Conservation (phyloP, 176 grass and related monocot species). For the Rhynchospora breviuscula region DNA sequence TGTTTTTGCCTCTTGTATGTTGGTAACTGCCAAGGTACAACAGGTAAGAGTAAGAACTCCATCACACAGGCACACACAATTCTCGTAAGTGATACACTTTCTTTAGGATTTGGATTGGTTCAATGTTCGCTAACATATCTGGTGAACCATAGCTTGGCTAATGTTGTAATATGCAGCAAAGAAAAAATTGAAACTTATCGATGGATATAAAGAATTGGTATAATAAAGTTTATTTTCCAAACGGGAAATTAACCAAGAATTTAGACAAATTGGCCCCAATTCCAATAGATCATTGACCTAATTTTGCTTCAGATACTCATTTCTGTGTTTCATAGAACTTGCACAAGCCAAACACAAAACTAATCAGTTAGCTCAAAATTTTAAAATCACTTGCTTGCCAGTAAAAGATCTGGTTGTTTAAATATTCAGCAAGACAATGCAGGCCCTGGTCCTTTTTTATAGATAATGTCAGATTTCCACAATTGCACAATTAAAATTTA, state of each 20-base stretch:
- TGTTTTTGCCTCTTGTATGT: constrained; percentile 86
- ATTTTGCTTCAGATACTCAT: not conserved
- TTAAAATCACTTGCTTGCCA: not conserved
- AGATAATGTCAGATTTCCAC: not conserved
- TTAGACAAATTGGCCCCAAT: not conserved
- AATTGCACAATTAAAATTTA: not conserved
- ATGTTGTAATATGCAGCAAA: not conserved
- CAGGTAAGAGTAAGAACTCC: constrained; percentile 1
- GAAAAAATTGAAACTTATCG: not conserved
- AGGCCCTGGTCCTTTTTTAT: not conserved
- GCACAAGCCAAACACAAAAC: not conserved
- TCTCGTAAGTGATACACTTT: not conserved
- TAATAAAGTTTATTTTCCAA: too few species aligned
- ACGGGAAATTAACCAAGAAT: not conserved
- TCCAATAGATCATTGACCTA: not conserved
- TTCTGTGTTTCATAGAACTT: not conserved
- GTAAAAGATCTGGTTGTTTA: not conserved
- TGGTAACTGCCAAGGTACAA: constrained; percentile 43
- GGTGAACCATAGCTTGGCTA: not conserved
- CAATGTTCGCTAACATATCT: not conserved
- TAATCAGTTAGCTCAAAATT: not conserved
- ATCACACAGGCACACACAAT: not conserved
- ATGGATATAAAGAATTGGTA: too few species aligned
- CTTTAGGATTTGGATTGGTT: not conserved
- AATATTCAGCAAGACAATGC: not conserved